Base-by-base conservation (phyloP, 805 yeast species). In the Candida ovalis region DNA sequence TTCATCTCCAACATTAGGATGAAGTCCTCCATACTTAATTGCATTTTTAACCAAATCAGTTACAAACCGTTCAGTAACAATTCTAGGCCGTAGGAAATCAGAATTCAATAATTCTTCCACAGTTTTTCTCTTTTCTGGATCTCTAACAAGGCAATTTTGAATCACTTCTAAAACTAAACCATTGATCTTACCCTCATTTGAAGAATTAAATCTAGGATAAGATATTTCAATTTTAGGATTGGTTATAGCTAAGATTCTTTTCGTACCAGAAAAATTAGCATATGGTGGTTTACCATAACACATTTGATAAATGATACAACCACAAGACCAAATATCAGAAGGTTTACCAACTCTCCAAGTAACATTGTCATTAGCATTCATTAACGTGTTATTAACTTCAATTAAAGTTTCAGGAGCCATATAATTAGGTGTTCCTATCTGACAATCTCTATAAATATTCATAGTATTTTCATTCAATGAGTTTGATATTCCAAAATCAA, bases 301-400 rank as follows among this genome's bases (percentile, higher is more conserved):
- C 96, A 94, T 89, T 65, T 94, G 98, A 67, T 90, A 92, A 1
- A 94, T 73, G 3, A 94, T 92, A 64, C 98, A 90, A 0, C 99
- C 99, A 68, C 96, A 87, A 19, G 98, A 90, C 99, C 99, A 94
- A 15, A 94, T 83, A 69, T 94, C 99, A 1, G 97, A 86, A 0
- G 98, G 96, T 58, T 84, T 85, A 1, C 98, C 97, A 10, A 91
- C 96, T 64, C 81, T 87, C 92, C 84, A 70, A 33, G 80, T 68
- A 48, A 69, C 47, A 60, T 51, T 41, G 24, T 51, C 53, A 60
- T 49, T 40, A 24, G 50, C 80, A 5, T 57, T 55, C 28, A 43
- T 50, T 25, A 69, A 22, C 13, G 60, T 54, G 27, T 55, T 52
- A 44, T 71, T 73, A 50, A 74, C 80, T 64, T 86, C 95, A 40